Evolutionary conservation across 805 yeast genomes (phyloP).

Genomic region (Suhomyces xylopsoci): DNA sequence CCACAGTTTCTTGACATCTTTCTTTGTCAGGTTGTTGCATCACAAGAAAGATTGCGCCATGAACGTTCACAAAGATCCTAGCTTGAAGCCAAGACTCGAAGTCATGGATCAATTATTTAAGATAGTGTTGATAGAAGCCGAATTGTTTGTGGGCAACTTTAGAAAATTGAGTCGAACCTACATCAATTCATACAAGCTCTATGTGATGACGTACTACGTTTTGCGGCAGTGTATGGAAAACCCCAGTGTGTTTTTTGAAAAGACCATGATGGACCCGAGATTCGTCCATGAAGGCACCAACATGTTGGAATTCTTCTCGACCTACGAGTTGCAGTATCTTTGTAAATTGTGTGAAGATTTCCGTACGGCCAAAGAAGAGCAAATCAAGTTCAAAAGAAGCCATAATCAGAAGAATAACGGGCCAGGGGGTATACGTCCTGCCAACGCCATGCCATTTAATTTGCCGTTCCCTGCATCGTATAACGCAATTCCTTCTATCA

Average conservation of each 20-base stretch:
- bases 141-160: conserved; percentile 42
- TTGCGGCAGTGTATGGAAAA: conserved; percentile 41
- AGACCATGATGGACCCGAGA: conserved; percentile 22
- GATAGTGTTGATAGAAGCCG: conserved; percentile 35
- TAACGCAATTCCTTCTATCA: not conserved
- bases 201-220: conserved; percentile 40
- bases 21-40: conserved; percentile 38
- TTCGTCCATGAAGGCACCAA: conserved; percentile 38
- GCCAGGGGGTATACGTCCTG: not conserved
- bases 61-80: conserved; percentile 12
- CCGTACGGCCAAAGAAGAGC: conserved; percentile 33
- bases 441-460: conserved; percentile 2
- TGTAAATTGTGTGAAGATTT: conserved; percentile 39
- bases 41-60: conserved; percentile 32
- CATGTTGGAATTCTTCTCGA: conserved; percentile 35
- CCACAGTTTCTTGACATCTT: conserved; percentile 36
- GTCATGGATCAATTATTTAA: conserved; percentile 32
- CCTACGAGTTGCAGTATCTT: conserved; percentile 33
- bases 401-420: not conserved
- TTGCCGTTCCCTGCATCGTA: conserved; percentile 4
- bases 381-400: conserved; percentile 2
- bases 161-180: conserved; percentile 34
- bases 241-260: conserved; percentile 34
- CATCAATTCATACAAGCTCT: conserved; percentile 39
- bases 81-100: conserved; percentile 22